These are phyloP conservation scores for Saururus chinensis DNA, from an alignment of 164 flowering plant species.

Conservation along the genomic window DNA sequence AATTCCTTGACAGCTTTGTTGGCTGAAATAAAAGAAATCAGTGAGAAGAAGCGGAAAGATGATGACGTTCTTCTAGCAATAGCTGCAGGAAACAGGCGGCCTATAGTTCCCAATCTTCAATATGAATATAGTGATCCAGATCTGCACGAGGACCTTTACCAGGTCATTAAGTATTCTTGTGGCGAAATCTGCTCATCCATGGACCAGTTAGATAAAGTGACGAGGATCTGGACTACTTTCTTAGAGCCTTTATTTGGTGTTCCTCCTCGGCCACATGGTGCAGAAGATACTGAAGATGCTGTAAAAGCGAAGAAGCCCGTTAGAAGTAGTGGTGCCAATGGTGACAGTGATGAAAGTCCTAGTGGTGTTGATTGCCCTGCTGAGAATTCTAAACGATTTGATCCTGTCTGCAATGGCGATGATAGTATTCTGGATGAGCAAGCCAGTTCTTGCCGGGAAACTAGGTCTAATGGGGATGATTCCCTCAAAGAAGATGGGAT, in stretches of 20 bases:
- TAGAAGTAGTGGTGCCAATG: conserved; percentile 24
- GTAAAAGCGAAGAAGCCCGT: conserved; percentile 36
- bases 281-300: conserved; percentile 74
- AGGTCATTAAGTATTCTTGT: conserved; percentile 69
- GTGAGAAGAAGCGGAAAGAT: conserved; percentile 68
- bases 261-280: conserved; percentile 54
- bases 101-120: conserved; percentile 52
- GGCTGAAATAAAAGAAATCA: conserved; percentile 84
- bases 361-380: conserved; percentile 21
- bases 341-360: conserved; percentile 50
- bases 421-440: conserved; percentile 33
- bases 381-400: conserved; percentile 29
- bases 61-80: conserved; percentile 68
- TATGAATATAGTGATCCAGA: conserved; percentile 60
- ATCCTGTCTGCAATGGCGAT: conserved; percentile 38
- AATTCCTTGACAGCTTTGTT: conserved; percentile 41
- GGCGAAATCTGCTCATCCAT: conserved; percentile 64
- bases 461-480: conserved; percentile 34
- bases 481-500: conserved; percentile 30
- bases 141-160: conserved; percentile 77
- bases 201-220: conserved; percentile 77
- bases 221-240: conserved; percentile 90
- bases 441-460: conserved; percentile 28
- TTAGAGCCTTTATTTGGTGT: conserved; percentile 78
- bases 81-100: conserved; percentile 68